Percentiles rank a stretch among this genome's conserved stretches.
Evolutionary conservation across 2,329 filamentous ascomycete genomes (phyloP).

Genomic region (Elsinoe ampelina): DNA sequence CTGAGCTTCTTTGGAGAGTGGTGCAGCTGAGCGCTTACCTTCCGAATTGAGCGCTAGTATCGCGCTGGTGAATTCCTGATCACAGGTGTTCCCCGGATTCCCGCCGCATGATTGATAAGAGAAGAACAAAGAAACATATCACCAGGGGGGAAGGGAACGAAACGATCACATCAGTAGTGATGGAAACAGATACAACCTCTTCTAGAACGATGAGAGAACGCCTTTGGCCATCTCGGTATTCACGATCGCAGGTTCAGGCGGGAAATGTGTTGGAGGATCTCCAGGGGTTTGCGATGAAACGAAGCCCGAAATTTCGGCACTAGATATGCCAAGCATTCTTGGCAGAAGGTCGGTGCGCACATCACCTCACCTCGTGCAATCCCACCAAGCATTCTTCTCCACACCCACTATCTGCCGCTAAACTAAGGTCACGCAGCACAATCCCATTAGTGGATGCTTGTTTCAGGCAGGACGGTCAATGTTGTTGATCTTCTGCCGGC

Average conservation of each 20-base stretch:
- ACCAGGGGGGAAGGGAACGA: too few relatives aligned
- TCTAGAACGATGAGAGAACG: neutral
- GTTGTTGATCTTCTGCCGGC: neutral
- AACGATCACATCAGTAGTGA: too few relatives aligned
- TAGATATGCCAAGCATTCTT: neutral
- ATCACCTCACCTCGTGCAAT: neutral
- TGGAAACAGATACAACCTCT: neutral
- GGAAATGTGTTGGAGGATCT: neutral
- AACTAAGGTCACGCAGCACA: neutral
- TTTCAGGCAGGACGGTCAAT: neutral
- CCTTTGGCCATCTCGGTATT: neutral
- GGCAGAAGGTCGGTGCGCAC: neutral
- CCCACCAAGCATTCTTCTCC: neutral
- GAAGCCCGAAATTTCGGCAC: too few relatives aligned
- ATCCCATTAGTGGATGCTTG: neutral
- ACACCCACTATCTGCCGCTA: neutral
- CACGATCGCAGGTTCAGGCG: neutral
- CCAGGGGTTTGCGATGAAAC: neutral
- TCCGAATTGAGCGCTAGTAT: conserved; percentile 6
- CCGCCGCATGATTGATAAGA: neutral
- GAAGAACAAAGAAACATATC: neutral
- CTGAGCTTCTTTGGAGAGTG: neutral
- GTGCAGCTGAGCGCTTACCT: conserved; percentile 2
- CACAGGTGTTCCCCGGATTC: neutral
- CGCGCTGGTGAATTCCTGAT: neutral